Evolutionary conservation across 2,329 filamentous ascomycete genomes (phyloP).

Genomic region (Scytalidium lignicola): DNA sequence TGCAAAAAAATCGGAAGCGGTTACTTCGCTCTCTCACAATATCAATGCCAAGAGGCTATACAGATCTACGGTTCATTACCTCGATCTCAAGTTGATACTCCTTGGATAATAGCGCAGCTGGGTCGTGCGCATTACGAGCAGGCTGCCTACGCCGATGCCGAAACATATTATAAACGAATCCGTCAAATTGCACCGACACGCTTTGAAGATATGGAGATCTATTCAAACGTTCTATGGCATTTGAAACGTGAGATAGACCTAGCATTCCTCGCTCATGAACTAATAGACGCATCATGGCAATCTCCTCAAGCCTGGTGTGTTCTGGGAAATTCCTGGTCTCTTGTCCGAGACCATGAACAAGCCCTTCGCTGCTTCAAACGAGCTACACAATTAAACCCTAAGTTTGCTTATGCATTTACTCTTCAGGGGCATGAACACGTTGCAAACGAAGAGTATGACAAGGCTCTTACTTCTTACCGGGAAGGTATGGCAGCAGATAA

Average conservation of each 20-base stretch:
- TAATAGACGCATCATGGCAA: conserved; percentile 80
- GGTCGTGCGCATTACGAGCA: conserved; percentile 91
- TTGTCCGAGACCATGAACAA: conserved; percentile 89
- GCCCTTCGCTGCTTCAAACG: conserved; percentile 92
- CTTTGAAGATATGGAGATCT: conserved; percentile 94
- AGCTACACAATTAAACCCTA: conserved; percentile 82
- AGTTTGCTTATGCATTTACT: conserved; percentile 93
- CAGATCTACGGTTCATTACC: conserved; percentile 68
- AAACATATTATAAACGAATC: conserved; percentile 77
- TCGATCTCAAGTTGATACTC: conserved; percentile 74
- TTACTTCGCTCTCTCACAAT: conserved; percentile 73
- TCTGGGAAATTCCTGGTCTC: conserved; percentile 88
- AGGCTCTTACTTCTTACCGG: conserved; percentile 82
- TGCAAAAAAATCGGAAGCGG: conserved; percentile 77
- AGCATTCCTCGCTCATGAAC: conserved; percentile 84
- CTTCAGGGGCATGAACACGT: conserved; percentile 95
- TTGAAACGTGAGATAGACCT: conserved; percentile 87
- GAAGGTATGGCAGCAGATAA: conserved; percentile 79
- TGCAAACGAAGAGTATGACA: conserved; percentile 94
- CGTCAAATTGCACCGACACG: conserved; percentile 75
- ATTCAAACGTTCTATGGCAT: conserved; percentile 98
- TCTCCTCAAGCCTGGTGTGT: conserved; percentile 96
- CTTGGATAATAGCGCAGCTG: conserved; percentile 88
- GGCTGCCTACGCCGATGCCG: conserved; percentile 77
- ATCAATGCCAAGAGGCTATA: conserved; percentile 72